Conservation (phyloP, 192 early-diverging fungal genomes). For the Podila verticillata region DNA sequence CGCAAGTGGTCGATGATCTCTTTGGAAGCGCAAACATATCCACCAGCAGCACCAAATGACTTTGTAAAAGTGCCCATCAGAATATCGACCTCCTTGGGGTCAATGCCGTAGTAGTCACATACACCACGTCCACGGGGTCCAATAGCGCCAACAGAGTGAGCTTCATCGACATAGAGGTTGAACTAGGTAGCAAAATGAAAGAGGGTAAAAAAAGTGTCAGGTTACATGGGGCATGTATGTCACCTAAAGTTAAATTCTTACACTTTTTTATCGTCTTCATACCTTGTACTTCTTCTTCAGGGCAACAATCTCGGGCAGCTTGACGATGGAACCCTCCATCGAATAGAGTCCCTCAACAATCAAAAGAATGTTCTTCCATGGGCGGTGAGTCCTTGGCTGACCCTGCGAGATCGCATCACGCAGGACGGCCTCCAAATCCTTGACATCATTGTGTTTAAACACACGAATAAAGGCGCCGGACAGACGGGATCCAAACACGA, state of each 20-base stretch:
- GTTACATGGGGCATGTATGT: too few species aligned
- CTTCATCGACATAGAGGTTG: slow-evolving; percentile 97
- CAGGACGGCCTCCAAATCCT: slow-evolving; percentile 82
- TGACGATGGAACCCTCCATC: slow-evolving; percentile 96
- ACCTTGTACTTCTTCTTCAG: slow-evolving; percentile 92
- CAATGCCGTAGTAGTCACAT: slow-evolving; percentile 95
- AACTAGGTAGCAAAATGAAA: slow-evolving; percentile 58
- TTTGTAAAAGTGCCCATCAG: slow-evolving; percentile 99
- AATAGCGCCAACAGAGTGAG: slow-evolving; percentile 95
- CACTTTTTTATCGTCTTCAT: neutral
- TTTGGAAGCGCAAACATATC: slow-evolving; percentile 85
- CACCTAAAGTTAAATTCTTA: too few species aligned
- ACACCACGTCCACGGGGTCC: slow-evolving; percentile 94
- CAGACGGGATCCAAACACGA: slow-evolving; percentile 92
- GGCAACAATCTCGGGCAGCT: slow-evolving; percentile 87
- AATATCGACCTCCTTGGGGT: slow-evolving; percentile 90
- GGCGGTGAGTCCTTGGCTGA: slow-evolving; percentile 96
- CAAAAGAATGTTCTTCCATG: slow-evolving; percentile 99
- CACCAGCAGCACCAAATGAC: slow-evolving; percentile 96
- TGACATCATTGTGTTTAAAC: slow-evolving; percentile 93
- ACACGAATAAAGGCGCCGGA: slow-evolving; percentile 91
- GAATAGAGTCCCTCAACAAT: slow-evolving; percentile 97
- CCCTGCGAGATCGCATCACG: slow-evolving; percentile 92
- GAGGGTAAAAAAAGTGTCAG: neutral
- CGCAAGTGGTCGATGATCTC: slow-evolving; percentile 84